Evolutionary conservation across 176 grass and related monocot genomes (phyloP).

Genomic region (Rhynchospora breviuscula): DNA sequence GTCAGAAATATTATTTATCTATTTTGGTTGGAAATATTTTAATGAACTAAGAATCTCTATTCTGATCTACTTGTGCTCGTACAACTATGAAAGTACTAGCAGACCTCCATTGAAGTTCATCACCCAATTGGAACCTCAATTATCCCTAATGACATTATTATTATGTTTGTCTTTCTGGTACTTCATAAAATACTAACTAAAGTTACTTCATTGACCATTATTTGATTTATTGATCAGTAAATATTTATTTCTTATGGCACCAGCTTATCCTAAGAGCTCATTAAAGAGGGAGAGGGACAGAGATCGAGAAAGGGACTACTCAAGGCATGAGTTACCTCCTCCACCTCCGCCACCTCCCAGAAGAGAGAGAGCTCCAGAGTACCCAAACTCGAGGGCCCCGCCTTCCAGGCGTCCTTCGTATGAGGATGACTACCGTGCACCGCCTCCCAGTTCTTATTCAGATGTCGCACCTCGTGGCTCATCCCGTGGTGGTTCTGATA

Average conservation of each 20-base stretch:
- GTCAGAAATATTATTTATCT: neutral
- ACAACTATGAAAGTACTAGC: neutral
- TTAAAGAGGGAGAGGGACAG: conserved; percentile 21
- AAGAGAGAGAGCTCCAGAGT: conserved; percentile 12
- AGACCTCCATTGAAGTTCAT: neutral
- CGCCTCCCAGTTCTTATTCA: neutral
- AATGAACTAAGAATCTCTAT: neutral
- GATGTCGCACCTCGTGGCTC: conserved; percentile 21
- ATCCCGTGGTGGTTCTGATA: conserved; percentile 5
- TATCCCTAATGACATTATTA: neutral
- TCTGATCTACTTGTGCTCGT: neutral
- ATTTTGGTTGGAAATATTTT: neutral
- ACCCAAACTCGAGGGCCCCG: neutral
- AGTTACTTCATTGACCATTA: neutral
- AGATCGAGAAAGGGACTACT: conserved; percentile 24
- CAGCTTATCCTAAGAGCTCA: conserved; percentile 13
- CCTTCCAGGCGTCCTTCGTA: conserved; percentile 20
- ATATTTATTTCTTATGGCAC: neutral
- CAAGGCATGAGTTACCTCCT: conserved; percentile 21
- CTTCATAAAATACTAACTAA: neutral
- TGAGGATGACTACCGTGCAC: conserved; percentile 12
- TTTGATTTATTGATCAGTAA: neutral
- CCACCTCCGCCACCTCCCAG: conserved; percentile 14
- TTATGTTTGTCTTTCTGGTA: neutral
- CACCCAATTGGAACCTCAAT: neutral